Conservation (phyloP, 2,329 filamentous ascomycete species). For the Blastomyces emzantsi region DNA sequence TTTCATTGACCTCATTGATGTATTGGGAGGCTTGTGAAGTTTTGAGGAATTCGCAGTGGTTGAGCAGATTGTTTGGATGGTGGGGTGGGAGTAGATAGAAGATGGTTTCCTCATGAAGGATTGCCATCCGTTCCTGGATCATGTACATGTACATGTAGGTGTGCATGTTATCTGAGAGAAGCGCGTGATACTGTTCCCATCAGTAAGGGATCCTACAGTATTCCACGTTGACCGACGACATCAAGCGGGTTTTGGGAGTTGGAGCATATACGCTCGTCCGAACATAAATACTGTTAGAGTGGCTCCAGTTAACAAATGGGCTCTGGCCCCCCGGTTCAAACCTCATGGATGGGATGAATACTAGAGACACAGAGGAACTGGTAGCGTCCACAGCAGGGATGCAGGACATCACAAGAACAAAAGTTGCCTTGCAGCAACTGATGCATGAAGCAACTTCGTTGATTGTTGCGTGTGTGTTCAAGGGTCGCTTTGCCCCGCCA, state of each 20-base stretch:
- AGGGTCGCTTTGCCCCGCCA: no score
- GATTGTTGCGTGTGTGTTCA: neutral
- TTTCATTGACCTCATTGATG: constrained; percentile 33
- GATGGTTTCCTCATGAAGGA: constrained; percentile 62
- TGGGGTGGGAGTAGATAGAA: constrained; percentile 60
- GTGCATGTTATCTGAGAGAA: constrained; percentile 39
- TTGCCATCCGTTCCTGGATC: constrained; percentile 44
- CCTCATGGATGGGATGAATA: no score
- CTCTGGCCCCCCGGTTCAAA: no score
- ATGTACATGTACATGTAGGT: constrained; percentile 28
- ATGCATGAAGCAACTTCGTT: neutral
- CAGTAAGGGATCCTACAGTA: constrained; percentile 49
- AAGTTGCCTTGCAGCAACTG: neutral
- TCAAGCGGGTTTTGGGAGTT: constrained; percentile 23
- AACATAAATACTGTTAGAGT: neutral
- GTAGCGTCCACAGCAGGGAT: neutral
- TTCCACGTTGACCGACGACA: constrained; percentile 33
- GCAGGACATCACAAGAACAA: neutral
- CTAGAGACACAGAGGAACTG: neutral
- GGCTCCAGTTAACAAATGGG: no score
- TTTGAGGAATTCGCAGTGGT: constrained; percentile 53
- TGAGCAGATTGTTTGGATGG: constrained; percentile 53
- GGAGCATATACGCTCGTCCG: no score
- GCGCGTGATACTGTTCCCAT: constrained; percentile 42
- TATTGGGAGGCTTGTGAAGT: constrained; percentile 34